phyloP scores from a whole-genome alignment of 2,329 filamentous ascomycete genomes.

The Fusarium sp. region DNA sequence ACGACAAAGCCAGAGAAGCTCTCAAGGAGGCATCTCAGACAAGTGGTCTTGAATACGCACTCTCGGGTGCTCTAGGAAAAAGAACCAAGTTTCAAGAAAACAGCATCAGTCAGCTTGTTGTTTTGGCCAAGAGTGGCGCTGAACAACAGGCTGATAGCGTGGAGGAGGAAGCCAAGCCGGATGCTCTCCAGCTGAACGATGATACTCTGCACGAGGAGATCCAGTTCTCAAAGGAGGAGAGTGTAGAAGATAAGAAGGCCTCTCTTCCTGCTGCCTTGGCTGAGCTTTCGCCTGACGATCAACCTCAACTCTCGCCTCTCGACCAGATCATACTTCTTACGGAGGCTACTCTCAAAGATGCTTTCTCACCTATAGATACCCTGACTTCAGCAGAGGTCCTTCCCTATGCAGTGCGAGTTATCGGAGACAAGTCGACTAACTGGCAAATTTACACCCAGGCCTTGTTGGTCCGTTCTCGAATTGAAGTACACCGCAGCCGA shows the following conservation, averaged over 20 bases:
- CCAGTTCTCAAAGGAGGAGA: constrained; percentile 72
- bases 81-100: constrained; percentile 83
- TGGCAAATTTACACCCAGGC: constrained; percentile 99
- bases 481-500: constrained; percentile 86
- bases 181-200: constrained; percentile 84
- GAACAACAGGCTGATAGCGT: constrained; percentile 38
- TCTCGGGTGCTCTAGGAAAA: constrained; percentile 90
- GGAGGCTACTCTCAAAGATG: constrained; percentile 89
- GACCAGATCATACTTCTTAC: constrained; percentile 93
- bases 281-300: constrained; percentile 77
- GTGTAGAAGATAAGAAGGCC: constrained; percentile 51
- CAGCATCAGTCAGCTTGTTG: constrained; percentile 87
- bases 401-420: constrained; percentile 88
- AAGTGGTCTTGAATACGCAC: constrained; percentile 80
- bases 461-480: constrained; percentile 85
- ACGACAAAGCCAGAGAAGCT: constrained; percentile 77
- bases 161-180: constrained; percentile 60
- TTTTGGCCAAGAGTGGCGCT: constrained; percentile 80
- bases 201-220: constrained; percentile 93
- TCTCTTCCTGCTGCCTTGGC: constrained; percentile 70
- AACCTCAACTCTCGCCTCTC: constrained; percentile 82
- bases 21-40: constrained; percentile 73
- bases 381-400: constrained; percentile 93
- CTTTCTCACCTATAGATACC: constrained; percentile 82
- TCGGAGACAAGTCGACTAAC: constrained; percentile 90